A percentile compares a stretch with the other conserved stretches of the same genome.
Evolutionary conservation across 441 rosid genomes (phyloP).

Genomic region (Adansonia madagascariensis): DNA sequence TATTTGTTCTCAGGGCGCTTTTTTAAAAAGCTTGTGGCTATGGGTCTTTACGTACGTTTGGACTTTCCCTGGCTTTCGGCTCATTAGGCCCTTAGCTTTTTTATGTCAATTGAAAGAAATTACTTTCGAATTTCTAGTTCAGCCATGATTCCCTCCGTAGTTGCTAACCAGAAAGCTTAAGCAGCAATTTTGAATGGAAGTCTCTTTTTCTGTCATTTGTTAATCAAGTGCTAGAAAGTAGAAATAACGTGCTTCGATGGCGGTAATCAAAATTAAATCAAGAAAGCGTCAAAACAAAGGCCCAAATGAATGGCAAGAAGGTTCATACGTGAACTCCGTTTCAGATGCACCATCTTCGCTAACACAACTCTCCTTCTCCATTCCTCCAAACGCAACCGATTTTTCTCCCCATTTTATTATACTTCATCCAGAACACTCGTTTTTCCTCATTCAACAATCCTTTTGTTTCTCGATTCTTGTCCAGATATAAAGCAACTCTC

Average conservation of each 20-base stretch:
- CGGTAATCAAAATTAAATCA: conserved; percentile 3
- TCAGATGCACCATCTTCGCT: conserved; percentile 32
- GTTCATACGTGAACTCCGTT: conserved; percentile 45
- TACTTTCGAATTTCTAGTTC: background rate
- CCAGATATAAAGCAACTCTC: conserved; percentile 38
- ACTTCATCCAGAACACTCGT: conserved; percentile 25
- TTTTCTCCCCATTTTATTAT: conserved; percentile 22
- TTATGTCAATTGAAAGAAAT: background rate
- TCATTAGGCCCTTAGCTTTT: background rate
- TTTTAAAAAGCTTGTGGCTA: too few relatives aligned
- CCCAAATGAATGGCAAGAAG: conserved; percentile 72
- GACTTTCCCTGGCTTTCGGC: background rate
- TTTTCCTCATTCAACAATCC: conserved; percentile 31
- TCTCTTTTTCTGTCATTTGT: background rate
- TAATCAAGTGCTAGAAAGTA: too few relatives aligned
- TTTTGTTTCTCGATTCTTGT: conserved; percentile 43
- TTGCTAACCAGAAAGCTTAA: background rate
- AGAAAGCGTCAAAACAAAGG: conserved; percentile 5
- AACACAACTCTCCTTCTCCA: conserved; percentile 22
- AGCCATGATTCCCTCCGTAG: background rate
- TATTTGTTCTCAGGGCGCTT: background rate
- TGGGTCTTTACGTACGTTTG: background rate
- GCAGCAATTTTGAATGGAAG: background rate
- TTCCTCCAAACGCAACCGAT: background rate
- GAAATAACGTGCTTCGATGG: conserved; percentile 30